These are phyloP conservation scores for Pulveroboletus sp. DNA, from an alignment of 768 basidiomycete genomes.

Conservation along the genomic window DNA sequence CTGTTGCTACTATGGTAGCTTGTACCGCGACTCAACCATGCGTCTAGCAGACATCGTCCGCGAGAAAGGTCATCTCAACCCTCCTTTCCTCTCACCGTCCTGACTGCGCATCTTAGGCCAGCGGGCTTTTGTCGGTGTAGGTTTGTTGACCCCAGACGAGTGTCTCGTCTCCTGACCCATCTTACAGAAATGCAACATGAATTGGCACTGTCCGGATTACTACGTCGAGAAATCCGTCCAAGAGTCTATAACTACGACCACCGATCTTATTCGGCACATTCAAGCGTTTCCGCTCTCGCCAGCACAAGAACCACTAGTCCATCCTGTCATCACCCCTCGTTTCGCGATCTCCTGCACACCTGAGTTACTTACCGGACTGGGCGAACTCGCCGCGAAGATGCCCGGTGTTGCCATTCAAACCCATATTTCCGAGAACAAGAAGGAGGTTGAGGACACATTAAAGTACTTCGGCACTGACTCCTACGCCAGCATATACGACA, in stretches of 20 bases:
- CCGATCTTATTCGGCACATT: conserved; percentile 64
- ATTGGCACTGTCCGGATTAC: conserved; percentile 63
- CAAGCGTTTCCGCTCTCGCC: conserved; percentile 42
- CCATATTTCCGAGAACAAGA: conserved; percentile 81
- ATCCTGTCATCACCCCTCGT: conserved; percentile 91
- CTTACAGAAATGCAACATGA: conserved; percentile 33
- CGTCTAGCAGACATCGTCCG: conserved; percentile 72
- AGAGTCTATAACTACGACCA: conserved; percentile 58
- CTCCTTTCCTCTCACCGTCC: not conserved
- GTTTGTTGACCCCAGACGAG: conserved; percentile 22
- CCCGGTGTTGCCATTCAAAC: conserved; percentile 79
- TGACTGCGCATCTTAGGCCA: conserved; percentile 48
- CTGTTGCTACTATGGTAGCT: conserved; percentile 83
- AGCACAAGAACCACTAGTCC: conserved; percentile 56
- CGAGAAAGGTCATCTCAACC: conserved; percentile 42
- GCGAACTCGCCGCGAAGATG: conserved; percentile 53
- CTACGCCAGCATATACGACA: conserved; percentile 83
- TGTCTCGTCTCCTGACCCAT: conserved; percentile 4
- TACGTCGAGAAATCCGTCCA: conserved; percentile 64
- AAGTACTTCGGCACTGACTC: conserved; percentile 60
- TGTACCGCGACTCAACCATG: conserved; percentile 80
- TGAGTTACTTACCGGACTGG: conserved; percentile 59
- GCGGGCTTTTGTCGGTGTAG: conserved; percentile 79
- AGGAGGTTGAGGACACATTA: conserved; percentile 65
- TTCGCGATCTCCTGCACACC: conserved; percentile 88